These are phyloP conservation scores for Parmelia sp. DNA, from an alignment of 495 filamentous ascomycete species.

Conservation along the genomic window DNA sequence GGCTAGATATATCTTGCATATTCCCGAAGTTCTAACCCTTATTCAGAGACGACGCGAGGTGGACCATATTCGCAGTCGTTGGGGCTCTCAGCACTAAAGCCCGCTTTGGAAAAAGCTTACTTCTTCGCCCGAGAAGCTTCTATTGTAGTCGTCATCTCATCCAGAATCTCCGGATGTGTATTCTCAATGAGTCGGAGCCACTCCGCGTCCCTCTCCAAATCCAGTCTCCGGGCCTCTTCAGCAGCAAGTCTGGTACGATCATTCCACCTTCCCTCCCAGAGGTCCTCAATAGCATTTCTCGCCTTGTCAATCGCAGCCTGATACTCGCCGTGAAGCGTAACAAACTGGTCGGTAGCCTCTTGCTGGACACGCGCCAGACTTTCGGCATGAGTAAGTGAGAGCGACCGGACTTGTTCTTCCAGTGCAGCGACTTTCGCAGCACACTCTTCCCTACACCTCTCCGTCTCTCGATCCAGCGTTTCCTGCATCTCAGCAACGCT, in stretches of 20 bases:
- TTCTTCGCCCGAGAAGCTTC: neutral
- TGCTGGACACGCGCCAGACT: slow-evolving; percentile 7
- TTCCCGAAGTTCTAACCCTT: neutral
- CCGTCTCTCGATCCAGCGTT: slow-evolving; percentile 14
- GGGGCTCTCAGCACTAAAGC: neutral
- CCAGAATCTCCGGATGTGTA: slow-evolving; percentile 23
- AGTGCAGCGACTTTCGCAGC: neutral
- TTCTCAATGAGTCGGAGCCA: slow-evolving; percentile 25
- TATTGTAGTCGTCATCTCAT: slow-evolving; percentile 16
- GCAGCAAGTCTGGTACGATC: slow-evolving; percentile 25
- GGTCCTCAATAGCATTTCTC: slow-evolving; percentile 30
- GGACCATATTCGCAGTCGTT: neutral
- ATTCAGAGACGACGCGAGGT: neutral
- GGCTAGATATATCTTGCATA: neutral
- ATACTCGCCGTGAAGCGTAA: slow-evolving; percentile 8
- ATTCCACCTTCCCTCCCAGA: slow-evolving; percentile 32
- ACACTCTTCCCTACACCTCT: slow-evolving; percentile 9
- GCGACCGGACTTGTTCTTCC: neutral
- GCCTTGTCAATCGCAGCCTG: slow-evolving; percentile 24
- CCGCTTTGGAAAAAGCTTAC: neutral
- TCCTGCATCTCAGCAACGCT: slow-evolving; percentile 6
- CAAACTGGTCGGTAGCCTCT: slow-evolving; percentile 8
- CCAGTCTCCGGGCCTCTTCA: slow-evolving; percentile 25
- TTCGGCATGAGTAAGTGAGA: neutral
- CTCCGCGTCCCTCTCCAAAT: slow-evolving; percentile 25